Evolutionary conservation across 768 basidiomycete species (phyloP), one percentile per base, ranked within the genome.

Genomic region (Tylopilus vinaceipallidus): DNA sequence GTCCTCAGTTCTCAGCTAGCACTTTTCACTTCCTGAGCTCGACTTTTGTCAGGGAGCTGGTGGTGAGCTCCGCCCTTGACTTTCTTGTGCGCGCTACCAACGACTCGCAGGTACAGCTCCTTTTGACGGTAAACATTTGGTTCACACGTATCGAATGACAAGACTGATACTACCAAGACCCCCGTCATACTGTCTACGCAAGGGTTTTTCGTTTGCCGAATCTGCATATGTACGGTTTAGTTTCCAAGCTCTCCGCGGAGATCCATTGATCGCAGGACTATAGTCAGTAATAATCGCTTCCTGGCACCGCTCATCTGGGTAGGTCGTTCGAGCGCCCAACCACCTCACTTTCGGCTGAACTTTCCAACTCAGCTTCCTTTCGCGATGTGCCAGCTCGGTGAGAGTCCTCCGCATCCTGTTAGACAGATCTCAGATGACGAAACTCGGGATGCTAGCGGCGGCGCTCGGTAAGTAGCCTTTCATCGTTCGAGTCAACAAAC

Each of bases 131-230:
- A n/a, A 23, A 34, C 9, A 34, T 35, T 16, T 50, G 1, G 8
- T 37, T 16, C 22, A 30, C 13, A 5, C 14, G 8, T 1, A 5
- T 10, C n/a, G 24, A 33, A 44, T 16, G 19, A 29, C 19, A 13
- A 32, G 16, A 10, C 36, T 38, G 32, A 53, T 29, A 13, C 26
- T n/a, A 3, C 39, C 17, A 19, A 53, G 52, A 20, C 23, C 17
- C 13, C 33, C 4, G 49, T 41, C 16, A 38, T 49, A 14, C 3
- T 50, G 9, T 32, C 41, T 29, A 35, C 49, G 3, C 52, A 53
- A 41, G 52, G 42, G 2, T 53, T 53, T 26, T 41, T 53, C n/a
- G 35, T 53, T 3, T 45, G 41, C 16, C 42, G 52, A 12, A 53
- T 53, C 29, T 53, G 45, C 17, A 35, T 35, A 30, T 50, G 52